Evolutionary conservation across 129 eudicot species (phyloP).

Genomic region (Escallonia herrerae): DNA sequence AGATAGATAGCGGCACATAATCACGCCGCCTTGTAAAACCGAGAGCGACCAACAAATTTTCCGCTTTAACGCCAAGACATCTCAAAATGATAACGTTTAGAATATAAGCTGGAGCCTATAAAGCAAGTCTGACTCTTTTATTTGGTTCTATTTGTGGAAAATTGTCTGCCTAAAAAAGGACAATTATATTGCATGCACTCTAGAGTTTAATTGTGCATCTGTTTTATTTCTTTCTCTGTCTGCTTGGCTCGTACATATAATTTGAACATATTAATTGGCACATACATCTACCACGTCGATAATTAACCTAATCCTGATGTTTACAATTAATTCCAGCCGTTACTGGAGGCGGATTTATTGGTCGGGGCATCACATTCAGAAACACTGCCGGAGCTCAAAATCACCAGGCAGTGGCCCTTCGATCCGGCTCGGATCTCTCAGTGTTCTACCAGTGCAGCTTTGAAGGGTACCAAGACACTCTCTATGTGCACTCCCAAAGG

Average conservation of each 20-base stretch:
- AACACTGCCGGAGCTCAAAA: constrained; percentile 50
- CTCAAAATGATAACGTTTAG: too few species aligned
- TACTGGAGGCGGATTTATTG: constrained; percentile 44
- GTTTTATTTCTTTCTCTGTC: neutral
- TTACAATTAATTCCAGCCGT: constrained; percentile 22
- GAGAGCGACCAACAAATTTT: too few species aligned
- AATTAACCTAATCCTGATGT: neutral
- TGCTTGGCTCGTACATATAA: neutral
- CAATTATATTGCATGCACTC: too few species aligned
- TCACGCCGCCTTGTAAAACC: too few species aligned
- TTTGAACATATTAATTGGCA: neutral
- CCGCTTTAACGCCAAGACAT: too few species aligned
- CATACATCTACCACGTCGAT: too few species aligned
- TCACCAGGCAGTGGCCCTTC: constrained; percentile 54
- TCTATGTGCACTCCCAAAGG: constrained; percentile 32
- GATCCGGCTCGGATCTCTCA: constrained; percentile 50
- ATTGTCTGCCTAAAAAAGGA: too few species aligned
- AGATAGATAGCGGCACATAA: too few species aligned
- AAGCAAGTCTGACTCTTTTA: too few species aligned
- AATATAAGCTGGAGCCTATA: too few species aligned
- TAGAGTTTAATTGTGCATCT: neutral
- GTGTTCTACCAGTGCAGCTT: constrained; percentile 58
- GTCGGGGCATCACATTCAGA: constrained; percentile 35
- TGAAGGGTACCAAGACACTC: constrained; percentile 62
- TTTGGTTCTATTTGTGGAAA: too few species aligned